Percentiles rank a stretch among this genome's conserved stretches.
These are phyloP conservation scores for Colletotrichum phormii DNA, from an alignment of 2,329 filamentous ascomycete genomes.

Conservation along the genomic window DNA sequence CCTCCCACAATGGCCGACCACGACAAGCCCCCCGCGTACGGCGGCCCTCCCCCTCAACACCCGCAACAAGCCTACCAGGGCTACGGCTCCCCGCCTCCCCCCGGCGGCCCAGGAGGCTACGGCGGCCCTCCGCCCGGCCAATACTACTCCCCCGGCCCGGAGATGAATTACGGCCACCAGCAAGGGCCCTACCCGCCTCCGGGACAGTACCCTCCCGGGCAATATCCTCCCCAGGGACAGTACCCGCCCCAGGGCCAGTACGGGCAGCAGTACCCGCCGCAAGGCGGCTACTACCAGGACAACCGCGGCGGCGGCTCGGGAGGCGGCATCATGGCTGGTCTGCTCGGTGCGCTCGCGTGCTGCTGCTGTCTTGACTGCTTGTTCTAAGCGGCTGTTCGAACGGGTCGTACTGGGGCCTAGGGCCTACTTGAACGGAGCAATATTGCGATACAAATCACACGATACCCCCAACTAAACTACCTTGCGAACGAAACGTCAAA, in stretches of 20 bases:
- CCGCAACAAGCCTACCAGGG: slow-evolving; percentile 59
- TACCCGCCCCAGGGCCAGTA: slow-evolving; percentile 41
- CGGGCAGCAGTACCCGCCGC: slow-evolving; percentile 40
- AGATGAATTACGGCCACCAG: slow-evolving; percentile 58
- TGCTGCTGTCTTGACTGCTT: slow-evolving; percentile 69
- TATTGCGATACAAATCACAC: background rate
- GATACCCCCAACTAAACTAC: slow-evolving; percentile 19
- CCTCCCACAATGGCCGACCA: slow-evolving; percentile 53
- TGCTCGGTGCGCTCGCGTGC: slow-evolving; percentile 64
- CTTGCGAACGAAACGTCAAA: background rate
- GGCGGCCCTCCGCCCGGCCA: slow-evolving; percentile 40
- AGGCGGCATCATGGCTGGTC: slow-evolving; percentile 55
- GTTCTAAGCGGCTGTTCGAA: slow-evolving; percentile 53
- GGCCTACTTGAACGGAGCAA: background rate
- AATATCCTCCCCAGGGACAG: slow-evolving; percentile 33
- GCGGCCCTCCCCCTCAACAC: slow-evolving; percentile 48
- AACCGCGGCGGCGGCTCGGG: slow-evolving; percentile 43
- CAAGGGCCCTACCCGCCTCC: slow-evolving; percentile 41
- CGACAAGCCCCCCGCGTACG: slow-evolving; percentile 64
- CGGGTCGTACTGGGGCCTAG: no score
- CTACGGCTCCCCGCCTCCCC: slow-evolving; percentile 49
- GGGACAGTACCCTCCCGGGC: slow-evolving; percentile 48
- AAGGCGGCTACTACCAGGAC: slow-evolving; percentile 44
- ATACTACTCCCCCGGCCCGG: slow-evolving; percentile 53
- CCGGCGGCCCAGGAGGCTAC: slow-evolving; percentile 40